phyloP scores from a whole-genome alignment of 805 yeast species.

The Yarrowia keelungensis region DNA sequence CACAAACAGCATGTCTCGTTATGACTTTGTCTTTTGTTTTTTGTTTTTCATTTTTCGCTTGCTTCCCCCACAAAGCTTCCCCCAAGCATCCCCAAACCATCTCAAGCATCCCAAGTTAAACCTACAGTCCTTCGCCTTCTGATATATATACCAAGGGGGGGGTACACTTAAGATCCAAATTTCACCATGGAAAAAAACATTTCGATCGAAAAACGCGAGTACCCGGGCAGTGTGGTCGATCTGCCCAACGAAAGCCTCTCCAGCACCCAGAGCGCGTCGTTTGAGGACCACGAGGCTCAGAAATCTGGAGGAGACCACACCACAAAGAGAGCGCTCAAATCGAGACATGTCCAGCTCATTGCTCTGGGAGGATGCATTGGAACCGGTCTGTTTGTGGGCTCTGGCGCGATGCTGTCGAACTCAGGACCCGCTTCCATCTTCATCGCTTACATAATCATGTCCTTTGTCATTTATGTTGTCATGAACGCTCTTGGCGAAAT shows the following conservation, averaged over 20 bases:
- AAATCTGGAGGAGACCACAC: not conserved
- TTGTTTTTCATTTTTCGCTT: too few relatives aligned
- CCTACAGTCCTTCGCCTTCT: too few relatives aligned
- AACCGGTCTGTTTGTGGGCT: constrained; percentile 78
- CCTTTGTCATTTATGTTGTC: constrained; percentile 68
- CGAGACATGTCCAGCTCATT: constrained; percentile 73
- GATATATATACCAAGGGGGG: too few relatives aligned
- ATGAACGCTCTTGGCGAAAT: constrained; percentile 67
- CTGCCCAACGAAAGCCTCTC: constrained; percentile 6
- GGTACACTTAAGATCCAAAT: too few relatives aligned
- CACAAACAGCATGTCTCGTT: too few relatives aligned
- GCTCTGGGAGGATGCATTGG: constrained; percentile 82
- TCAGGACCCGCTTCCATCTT: constrained; percentile 80
- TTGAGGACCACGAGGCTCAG: constrained; percentile 13
- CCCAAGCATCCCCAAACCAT: too few relatives aligned
- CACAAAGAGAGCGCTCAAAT: constrained; percentile 53
- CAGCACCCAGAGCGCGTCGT: constrained; percentile 13
- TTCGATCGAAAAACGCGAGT: constrained; percentile 6
- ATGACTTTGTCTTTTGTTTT: too few relatives aligned
- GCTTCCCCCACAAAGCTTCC: too few relatives aligned
- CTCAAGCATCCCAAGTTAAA: too few relatives aligned
- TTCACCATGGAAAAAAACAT: constrained; percentile 9
- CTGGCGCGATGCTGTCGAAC: constrained; percentile 63
- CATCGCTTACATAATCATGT: constrained; percentile 66
- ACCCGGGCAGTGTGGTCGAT: constrained; percentile 3